A percentile compares a stretch with the other conserved stretches of the same genome.
Conservation (phyloP, 179 eudicot species). For the Beta lomatogona region DNA sequence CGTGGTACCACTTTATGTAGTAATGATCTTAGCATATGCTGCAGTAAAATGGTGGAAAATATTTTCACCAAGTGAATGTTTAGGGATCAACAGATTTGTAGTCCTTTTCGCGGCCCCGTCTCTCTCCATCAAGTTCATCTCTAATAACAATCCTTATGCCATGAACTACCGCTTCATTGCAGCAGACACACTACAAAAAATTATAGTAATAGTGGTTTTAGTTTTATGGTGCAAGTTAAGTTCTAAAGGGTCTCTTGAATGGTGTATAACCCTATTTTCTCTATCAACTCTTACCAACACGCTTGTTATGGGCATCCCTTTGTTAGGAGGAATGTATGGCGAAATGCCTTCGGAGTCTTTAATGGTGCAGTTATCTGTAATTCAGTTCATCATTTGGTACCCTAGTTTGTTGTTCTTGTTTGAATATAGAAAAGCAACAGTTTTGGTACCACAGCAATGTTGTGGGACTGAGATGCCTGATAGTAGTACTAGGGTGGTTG, state of each 20-base stretch:
- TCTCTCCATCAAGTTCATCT: slow-evolving; percentile 78
- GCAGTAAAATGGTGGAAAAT: slow-evolving; percentile 94
- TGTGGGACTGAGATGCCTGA: slow-evolving; percentile 60
- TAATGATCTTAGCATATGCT: slow-evolving; percentile 82
- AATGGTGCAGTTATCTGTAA: slow-evolving; percentile 81
- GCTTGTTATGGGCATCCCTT: slow-evolving; percentile 84
- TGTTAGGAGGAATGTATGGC: slow-evolving; percentile 86
- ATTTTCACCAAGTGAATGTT: slow-evolving; percentile 78
- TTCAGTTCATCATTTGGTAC: slow-evolving; percentile 84
- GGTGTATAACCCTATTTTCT: slow-evolving; percentile 79
- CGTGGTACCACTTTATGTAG: slow-evolving; percentile 79
- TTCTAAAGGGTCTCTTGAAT: slow-evolving; percentile 62
- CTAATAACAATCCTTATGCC: slow-evolving; percentile 65
- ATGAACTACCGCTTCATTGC: slow-evolving; percentile 78
- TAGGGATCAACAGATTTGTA: slow-evolving; percentile 83
- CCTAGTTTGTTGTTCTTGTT: slow-evolving; percentile 79
- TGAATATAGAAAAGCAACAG: slow-evolving; percentile 68
- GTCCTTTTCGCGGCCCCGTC: slow-evolving; percentile 80
- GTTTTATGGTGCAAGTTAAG: slow-evolving; percentile 51
- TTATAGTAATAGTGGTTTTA: slow-evolving; percentile 45
- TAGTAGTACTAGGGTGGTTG: slow-evolving; percentile 31
- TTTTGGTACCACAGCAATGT: slow-evolving; percentile 58
- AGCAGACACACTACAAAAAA: slow-evolving; percentile 79
- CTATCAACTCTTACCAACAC: slow-evolving; percentile 80
- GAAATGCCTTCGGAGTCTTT: slow-evolving; percentile 51